Percentiles rank a stretch among this genome's conserved stretches.
Conservation (phyloP, 1,284 basidiomycete genomes). For the Athelia psychrophila region DNA sequence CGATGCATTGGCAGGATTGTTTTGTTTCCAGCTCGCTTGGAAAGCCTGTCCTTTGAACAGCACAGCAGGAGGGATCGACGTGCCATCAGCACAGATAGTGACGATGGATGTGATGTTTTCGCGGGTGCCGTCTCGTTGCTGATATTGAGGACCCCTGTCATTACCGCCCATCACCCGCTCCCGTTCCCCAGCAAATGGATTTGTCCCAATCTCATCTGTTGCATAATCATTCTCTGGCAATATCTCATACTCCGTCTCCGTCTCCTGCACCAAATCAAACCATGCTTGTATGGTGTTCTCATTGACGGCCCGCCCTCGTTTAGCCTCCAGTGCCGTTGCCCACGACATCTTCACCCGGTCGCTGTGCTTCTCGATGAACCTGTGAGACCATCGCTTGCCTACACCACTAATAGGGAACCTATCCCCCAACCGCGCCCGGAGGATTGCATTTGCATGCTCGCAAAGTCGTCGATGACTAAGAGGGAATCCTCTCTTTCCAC, state of each 20-base stretch:
- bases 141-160: not conserved
- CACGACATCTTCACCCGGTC: not conserved
- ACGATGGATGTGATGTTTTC: not conserved
- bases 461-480: too few species aligned
- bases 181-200: not conserved
- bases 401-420: too few species aligned
- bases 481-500: too few species aligned
- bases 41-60: not conserved
- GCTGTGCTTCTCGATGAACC: not conserved
- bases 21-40: not conserved
- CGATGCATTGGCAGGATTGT: not conserved
- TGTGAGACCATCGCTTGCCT: not conserved
- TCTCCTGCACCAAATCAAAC: not conserved
- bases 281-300: not conserved
- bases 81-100: not conserved
- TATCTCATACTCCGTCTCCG: not conserved
- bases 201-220: not conserved
- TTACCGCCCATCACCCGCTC: not conserved
- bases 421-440: too few species aligned
- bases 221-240: not conserved
- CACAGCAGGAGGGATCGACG: not conserved
- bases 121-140: not conserved
- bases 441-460: too few species aligned
- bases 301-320: not conserved
- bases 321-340: not conserved